These are phyloP conservation scores for Spergularia bocconei DNA, from an alignment of 148 eudicot genomes.

Conservation along the genomic window DNA sequence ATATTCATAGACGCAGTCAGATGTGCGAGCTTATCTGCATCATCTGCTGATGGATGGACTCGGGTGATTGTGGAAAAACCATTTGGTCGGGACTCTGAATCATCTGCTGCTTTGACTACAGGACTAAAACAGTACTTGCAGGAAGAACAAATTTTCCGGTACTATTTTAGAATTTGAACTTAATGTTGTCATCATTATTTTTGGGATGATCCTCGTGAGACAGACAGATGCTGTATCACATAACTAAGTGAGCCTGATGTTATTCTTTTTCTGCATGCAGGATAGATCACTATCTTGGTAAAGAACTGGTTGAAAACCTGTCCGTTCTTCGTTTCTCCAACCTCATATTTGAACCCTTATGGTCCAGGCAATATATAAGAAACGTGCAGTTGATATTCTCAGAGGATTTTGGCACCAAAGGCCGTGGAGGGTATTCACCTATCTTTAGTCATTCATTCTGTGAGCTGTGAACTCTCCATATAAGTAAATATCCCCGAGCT, in stretches of 20 bases:
- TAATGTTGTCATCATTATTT: not conserved
- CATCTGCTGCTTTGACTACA: slow-evolving; percentile 88
- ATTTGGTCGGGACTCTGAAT: slow-evolving; percentile 96
- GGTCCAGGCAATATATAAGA: slow-evolving; percentile 97
- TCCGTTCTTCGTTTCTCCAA: slow-evolving; percentile 98
- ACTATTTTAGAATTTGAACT: not conserved
- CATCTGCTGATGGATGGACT: slow-evolving; percentile 88
- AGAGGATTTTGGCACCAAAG: slow-evolving; percentile 99
- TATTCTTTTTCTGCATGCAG: slow-evolving; percentile 37
- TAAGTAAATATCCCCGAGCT: slow-evolving; percentile 12
- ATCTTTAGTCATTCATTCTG: not conserved
- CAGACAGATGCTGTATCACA: not conserved
- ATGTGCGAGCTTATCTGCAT: slow-evolving; percentile 87
- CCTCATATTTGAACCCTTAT: slow-evolving; percentile 91
- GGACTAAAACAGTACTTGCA: slow-evolving; percentile 76
- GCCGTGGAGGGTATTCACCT: slow-evolving; percentile 87
- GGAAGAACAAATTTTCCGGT: slow-evolving; percentile 98
- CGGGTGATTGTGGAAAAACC: slow-evolving; percentile 98
- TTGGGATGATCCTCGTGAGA: not conserved
- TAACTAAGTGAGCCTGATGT: slow-evolving; percentile 13
- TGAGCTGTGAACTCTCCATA: not conserved
- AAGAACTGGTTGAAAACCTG: slow-evolving; percentile 93
- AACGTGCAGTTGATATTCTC: slow-evolving; percentile 91
- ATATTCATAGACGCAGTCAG: slow-evolving; percentile 86
- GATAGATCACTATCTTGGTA: slow-evolving; percentile 96